phyloP scores from a whole-genome alignment of 75 land plant genomes.

The Cryptomeria japonica region DNA sequence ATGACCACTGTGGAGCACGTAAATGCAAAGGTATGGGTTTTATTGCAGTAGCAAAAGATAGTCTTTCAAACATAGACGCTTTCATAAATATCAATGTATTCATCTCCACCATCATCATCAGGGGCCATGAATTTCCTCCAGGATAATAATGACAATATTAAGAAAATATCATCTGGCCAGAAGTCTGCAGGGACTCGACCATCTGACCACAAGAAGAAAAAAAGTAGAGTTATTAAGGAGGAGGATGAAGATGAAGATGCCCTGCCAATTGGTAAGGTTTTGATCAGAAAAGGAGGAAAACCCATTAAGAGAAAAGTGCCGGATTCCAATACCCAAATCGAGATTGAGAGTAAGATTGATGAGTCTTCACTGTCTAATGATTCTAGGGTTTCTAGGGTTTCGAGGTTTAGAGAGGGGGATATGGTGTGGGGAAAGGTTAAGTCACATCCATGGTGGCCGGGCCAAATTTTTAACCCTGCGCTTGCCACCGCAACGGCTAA shows the following conservation, averaged over 20 bases:
- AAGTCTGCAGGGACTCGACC: not conserved
- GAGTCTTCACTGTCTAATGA: not conserved
- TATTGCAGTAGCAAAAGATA: not conserved
- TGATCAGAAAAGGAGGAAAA: not conserved
- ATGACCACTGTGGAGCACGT: not conserved
- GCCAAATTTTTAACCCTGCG: conserved; percentile 52
- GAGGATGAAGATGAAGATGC: conserved; percentile 10
- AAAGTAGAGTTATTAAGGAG: not conserved
- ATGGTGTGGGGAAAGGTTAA: conserved; percentile 90
- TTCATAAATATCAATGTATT: not conserved
- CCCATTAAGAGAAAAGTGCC: conserved; percentile 3
- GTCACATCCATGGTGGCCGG: conserved; percentile 92
- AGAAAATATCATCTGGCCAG: not conserved
- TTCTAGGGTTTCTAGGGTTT: conserved; percentile 3
- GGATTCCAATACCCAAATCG: not conserved
- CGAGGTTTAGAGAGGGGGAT: conserved; percentile 39
- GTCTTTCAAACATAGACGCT: not conserved
- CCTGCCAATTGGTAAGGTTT: conserved; percentile 13
- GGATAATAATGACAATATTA: not conserved
- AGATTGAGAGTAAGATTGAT: not conserved
- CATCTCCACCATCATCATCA: not conserved
- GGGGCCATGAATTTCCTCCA: conserved; percentile 1
- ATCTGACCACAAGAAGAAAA: not conserved
- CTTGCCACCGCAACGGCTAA: conserved; percentile 52
- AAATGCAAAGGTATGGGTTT: conserved; percentile 12